These are phyloP conservation scores for Clavulina sp. DNA, from an alignment of 768 basidiomycete genomes.

Conservation along the genomic window DNA sequence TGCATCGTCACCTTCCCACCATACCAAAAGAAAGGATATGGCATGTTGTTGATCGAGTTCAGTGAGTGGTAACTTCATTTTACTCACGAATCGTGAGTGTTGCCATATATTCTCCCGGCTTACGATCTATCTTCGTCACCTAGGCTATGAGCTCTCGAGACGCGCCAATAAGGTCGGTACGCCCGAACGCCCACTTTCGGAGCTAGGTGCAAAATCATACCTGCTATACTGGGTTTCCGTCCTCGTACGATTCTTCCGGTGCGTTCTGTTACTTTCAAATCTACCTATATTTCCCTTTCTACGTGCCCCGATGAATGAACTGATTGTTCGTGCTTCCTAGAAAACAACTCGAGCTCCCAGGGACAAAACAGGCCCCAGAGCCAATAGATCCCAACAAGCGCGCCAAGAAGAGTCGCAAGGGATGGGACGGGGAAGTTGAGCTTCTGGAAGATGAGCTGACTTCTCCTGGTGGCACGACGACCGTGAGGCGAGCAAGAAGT, in stretches of 20 bases:
- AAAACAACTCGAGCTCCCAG: too few relatives aligned
- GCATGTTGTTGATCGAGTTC: slow-evolving; percentile 95
- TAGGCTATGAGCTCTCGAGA: slow-evolving; percentile 87
- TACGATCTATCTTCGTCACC: background rate
- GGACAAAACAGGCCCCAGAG: too few relatives aligned
- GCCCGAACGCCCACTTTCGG: slow-evolving; percentile 88
- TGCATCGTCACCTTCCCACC: slow-evolving; percentile 94
- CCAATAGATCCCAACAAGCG: too few relatives aligned
- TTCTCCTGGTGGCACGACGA: too few relatives aligned
- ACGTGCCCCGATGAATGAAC: too few relatives aligned
- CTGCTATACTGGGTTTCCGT: slow-evolving; percentile 68
- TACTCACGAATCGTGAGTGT: background rate
- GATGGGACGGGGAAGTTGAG: slow-evolving; percentile 11
- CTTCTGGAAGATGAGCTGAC: slow-evolving; percentile 18
- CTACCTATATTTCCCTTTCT: too few relatives aligned
- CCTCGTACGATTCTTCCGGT: slow-evolving; percentile 72
- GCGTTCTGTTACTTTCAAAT: slow-evolving; percentile 13
- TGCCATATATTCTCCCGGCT: background rate
- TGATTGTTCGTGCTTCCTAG: too few relatives aligned
- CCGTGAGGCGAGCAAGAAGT: too few relatives aligned
- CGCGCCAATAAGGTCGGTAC: slow-evolving; percentile 66
- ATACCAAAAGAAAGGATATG: slow-evolving; percentile 76
- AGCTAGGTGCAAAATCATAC: slow-evolving; percentile 82
- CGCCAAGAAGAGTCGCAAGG: slow-evolving; percentile 12
- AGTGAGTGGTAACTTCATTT: slow-evolving; percentile 36